Evolutionary conservation across 2,329 filamentous ascomycete species (phyloP).

Genomic region (Niveomyces coronatus): DNA sequence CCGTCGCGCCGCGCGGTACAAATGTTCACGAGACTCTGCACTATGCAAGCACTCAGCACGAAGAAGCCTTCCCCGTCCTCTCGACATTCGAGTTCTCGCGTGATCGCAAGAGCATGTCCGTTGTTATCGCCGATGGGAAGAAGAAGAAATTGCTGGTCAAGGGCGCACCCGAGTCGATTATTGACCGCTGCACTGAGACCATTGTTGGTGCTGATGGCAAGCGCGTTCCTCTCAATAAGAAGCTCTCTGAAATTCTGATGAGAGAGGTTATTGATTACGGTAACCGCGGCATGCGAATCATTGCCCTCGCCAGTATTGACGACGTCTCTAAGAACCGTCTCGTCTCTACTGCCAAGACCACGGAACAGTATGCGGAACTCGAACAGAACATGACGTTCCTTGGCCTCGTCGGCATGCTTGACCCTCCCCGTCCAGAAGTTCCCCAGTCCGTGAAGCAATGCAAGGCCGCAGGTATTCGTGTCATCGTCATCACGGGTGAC

Average conservation of each 20-base stretch:
- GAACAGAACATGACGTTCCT: conserved; percentile 93
- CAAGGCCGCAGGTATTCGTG: conserved; percentile 84
- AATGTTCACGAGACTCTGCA: conserved; percentile 59
- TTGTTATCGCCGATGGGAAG: conserved; percentile 63
- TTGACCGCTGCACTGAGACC: conserved; percentile 81
- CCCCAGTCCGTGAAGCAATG: conserved; percentile 78
- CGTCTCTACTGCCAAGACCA: conserved; percentile 65
- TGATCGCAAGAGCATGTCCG: conserved; percentile 98
- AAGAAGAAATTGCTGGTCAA: conserved; percentile 84
- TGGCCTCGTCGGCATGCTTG: conserved; percentile 90
- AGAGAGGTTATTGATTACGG: conserved; percentile 83
- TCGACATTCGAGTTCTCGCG: conserved; percentile 95
- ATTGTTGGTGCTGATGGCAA: conserved; percentile 71
- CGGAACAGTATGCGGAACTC: conserved; percentile 71
- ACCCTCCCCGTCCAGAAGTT: conserved; percentile 90
- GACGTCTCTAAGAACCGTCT: conserved; percentile 62
- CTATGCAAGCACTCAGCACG: conserved; percentile 75
- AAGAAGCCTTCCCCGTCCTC: conserved; percentile 61
- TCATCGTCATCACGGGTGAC: conserved; percentile 96
- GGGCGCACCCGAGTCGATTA: conserved; percentile 86
- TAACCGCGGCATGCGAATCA: conserved; percentile 85
- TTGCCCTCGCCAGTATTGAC: conserved; percentile 80
- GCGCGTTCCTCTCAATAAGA: conserved; percentile 59
- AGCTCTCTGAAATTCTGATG: conserved; percentile 58
- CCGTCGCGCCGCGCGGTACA: conserved; percentile 49